Evolutionary conservation across 2,329 filamentous ascomycete species (phyloP).

Genomic region (Aspergillus ruber): DNA sequence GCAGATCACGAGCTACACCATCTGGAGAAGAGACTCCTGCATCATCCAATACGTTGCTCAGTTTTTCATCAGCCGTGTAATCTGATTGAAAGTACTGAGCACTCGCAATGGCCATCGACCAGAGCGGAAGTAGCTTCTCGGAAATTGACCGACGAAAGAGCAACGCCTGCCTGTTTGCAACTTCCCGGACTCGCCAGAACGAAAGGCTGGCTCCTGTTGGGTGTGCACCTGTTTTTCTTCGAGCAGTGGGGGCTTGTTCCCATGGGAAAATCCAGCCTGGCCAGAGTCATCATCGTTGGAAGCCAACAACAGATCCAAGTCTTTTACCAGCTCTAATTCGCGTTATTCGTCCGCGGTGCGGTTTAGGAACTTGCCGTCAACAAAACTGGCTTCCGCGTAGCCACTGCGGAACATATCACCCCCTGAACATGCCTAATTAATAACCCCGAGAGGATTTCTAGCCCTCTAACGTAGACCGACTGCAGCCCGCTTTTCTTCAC

Average conservation of each 20-base stretch:
- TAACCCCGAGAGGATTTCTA: slow-evolving; percentile 62
- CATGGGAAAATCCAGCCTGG: neutral
- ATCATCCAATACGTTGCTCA: slow-evolving; percentile 1
- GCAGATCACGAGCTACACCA: too few species aligned
- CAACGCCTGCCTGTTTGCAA: neutral
- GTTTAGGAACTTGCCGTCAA: slow-evolving; percentile 7
- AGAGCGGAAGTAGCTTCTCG: slow-evolving; percentile 33
- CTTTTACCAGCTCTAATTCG: slow-evolving; percentile 7
- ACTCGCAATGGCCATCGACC: slow-evolving; percentile 27
- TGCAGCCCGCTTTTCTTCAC: slow-evolving; percentile 57
- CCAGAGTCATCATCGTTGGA: slow-evolving; percentile 2
- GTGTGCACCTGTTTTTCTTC: neutral
- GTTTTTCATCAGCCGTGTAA: slow-evolving; percentile 7
- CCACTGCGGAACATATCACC: slow-evolving; percentile 38
- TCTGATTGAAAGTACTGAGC: slow-evolving; percentile 11
- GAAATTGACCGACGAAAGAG: neutral
- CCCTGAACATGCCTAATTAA: slow-evolving; percentile 52
- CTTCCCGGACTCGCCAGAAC: neutral
- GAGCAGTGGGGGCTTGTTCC: neutral
- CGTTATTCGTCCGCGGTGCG: slow-evolving; percentile 6
- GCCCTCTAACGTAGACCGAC: slow-evolving; percentile 65
- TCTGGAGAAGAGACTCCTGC: too few species aligned
- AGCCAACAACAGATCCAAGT: slow-evolving; percentile 6
- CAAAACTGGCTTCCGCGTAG: slow-evolving; percentile 6
- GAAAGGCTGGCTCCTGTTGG: neutral